Evolutionary conservation across 106 monocot species (phyloP).

Genomic region (Dendrobium officinale): DNA sequence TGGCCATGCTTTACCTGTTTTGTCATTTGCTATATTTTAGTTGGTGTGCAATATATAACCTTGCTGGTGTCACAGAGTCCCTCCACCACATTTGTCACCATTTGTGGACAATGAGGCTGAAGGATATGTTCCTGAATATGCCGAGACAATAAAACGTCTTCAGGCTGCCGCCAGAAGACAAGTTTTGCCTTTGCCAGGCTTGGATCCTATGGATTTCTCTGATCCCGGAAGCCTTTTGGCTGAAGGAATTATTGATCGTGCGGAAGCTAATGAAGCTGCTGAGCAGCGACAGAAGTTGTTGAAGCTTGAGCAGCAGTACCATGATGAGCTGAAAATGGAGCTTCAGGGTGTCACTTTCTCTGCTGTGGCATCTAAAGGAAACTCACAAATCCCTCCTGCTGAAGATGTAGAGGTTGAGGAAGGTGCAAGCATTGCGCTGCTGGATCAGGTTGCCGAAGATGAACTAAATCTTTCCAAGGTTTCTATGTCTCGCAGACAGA

Average conservation of each 20-base stretch:
- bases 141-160: conserved; percentile 73
- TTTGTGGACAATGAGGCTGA: conserved; percentile 94
- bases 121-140: conserved; percentile 95
- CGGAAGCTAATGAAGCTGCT: conserved; percentile 74
- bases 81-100: conserved; percentile 94
- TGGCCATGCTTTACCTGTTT: neutral
- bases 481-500: conserved; percentile 71
- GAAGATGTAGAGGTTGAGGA: conserved; percentile 15
- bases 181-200: conserved; percentile 74
- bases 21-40: neutral
- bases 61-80: conserved; percentile 36
- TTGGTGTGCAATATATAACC: neutral
- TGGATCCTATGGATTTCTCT: conserved; percentile 32
- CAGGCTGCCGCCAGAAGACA: conserved; percentile 64
- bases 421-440: conserved; percentile 1
- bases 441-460: conserved; percentile 38
- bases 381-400: conserved; percentile 6
- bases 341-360: conserved; percentile 57
- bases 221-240: conserved; percentile 50
- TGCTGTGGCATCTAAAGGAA: conserved; percentile 38
- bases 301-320: conserved; percentile 67
- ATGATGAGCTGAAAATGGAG: conserved; percentile 79
- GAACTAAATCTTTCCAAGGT: conserved; percentile 30
- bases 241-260: conserved; percentile 74
- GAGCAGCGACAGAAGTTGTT: conserved; percentile 63